Evolutionary conservation across 306 rosid genomes (phyloP), one percentile per base, ranked within the genome.

Genomic region (Geum urbanum): DNA sequence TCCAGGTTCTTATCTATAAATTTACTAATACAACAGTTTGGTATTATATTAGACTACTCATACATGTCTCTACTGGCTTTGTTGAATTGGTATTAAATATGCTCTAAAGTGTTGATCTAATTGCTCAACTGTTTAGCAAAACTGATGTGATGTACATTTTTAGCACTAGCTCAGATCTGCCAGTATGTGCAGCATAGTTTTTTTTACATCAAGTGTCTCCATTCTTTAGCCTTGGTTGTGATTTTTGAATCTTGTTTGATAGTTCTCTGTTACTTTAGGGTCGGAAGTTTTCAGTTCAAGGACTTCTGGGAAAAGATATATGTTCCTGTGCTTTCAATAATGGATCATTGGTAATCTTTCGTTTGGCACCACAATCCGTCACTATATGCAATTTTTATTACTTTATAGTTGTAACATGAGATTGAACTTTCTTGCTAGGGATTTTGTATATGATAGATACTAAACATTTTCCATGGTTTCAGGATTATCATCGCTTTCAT

Each of bases 401-500:
- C 49, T 4, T 37, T 32, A 32, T 32, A 32, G 37, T 32, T 15
- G 51, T 71, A 50, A 51, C 66, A 7, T 72, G 50, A 52, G 44
- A 32, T 75, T 72, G 48, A 57, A 45, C 72, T 65, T 19, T 47
- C n/a, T 49, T 44, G 51, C 69, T 27, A 73, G 71, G 54, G 57
- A 27, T 71, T 65, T 50, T 61, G 12, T 39, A 51, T 77, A 63
- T 57, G 39, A 66, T 49, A 65, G 39, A 66, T 49, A 65, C 65
- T 73, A 16, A 45, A 16, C 35, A 15, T 7, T 53, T 69, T 11
- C 44, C 55, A 44, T 72, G 67, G 45, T 83, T 85, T 71, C 96
- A 94, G 98, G 98, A 94, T 70, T 94, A 94, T 84, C 98, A 94
- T 77, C 96, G 98, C 43, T 94, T 90, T 76, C 98, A 94, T 77